Percentiles rank a stretch among this genome's conserved stretches.
Conservation (phyloP, 495 filamentous ascomycete species). For the Neurospora sp. region DNA sequence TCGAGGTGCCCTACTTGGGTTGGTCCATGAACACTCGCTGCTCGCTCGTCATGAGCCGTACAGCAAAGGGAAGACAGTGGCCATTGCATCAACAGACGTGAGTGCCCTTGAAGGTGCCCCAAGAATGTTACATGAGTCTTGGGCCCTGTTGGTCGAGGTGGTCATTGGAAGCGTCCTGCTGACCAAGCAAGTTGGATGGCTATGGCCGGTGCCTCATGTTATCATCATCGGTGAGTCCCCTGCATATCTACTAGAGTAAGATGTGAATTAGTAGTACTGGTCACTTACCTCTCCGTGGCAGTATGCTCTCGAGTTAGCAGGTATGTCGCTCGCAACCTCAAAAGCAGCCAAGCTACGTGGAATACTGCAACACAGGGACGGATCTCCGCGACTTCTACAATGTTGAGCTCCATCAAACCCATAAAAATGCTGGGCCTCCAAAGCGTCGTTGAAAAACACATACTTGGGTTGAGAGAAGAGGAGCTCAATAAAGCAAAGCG, state of each 20-base stretch:
- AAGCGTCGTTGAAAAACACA: constrained; percentile 23
- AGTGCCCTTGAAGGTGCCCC: constrained; percentile 17
- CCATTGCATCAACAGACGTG: constrained; percentile 48
- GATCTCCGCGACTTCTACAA: constrained; percentile 39
- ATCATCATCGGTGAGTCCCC: constrained; percentile 44
- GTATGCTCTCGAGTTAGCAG: constrained; percentile 33
- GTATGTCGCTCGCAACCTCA: constrained; percentile 37
- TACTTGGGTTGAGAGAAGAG: constrained; percentile 42
- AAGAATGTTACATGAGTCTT: constrained; percentile 31
- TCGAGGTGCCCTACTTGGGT: constrained; percentile 44
- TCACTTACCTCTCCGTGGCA: constrained; percentile 2
- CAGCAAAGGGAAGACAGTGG: constrained; percentile 43
- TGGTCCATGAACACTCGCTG: constrained; percentile 49
- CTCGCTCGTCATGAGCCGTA: constrained; percentile 29
- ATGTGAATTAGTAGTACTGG: not conserved
- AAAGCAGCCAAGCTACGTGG: constrained; percentile 39
- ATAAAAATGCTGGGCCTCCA: constrained; percentile 55
- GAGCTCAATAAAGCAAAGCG: constrained; percentile 47
- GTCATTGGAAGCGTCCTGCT: constrained; percentile 49
- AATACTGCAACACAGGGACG: constrained; percentile 43
- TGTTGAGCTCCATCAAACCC: constrained; percentile 47
- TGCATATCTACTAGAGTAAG: not conserved
- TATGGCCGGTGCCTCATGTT: constrained; percentile 45
- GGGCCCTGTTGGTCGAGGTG: constrained; percentile 49
- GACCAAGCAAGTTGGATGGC: constrained; percentile 44